These are phyloP conservation scores for Lactarius evosmus DNA, from an alignment of 768 basidiomycete species.

Conservation along the genomic window DNA sequence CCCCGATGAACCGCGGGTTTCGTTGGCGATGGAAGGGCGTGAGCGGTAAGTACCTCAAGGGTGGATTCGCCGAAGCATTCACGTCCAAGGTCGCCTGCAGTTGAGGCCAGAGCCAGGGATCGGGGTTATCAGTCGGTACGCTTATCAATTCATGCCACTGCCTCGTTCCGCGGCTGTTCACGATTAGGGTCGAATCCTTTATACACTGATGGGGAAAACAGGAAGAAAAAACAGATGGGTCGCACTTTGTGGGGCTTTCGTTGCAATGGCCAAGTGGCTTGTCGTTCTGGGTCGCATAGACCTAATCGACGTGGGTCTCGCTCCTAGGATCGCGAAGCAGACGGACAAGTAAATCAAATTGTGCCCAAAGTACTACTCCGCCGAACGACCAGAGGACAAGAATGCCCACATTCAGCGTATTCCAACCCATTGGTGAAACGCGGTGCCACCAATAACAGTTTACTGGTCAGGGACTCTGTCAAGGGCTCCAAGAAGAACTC, in stretches of 20 bases:
- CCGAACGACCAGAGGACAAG: not conserved
- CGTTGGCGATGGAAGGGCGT: not conserved
- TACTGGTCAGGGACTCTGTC: not conserved
- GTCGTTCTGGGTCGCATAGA: no score
- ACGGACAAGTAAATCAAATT: not conserved
- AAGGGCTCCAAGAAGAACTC: no score
- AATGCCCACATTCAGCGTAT: not conserved
- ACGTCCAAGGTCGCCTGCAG: not conserved
- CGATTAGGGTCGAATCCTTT: not conserved
- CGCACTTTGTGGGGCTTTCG: not conserved
- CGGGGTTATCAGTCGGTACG: not conserved
- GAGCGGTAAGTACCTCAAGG: not conserved
- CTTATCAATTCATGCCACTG: not conserved
- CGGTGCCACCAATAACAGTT: not conserved
- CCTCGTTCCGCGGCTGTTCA: slow-evolving; percentile 15
- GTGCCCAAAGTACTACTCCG: not conserved
- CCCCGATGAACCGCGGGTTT: slow-evolving; percentile 12
- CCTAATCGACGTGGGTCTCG: not conserved
- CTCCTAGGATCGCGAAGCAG: slow-evolving; percentile 1
- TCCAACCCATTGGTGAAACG: not conserved
- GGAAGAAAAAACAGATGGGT: not conserved
- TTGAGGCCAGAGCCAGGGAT: slow-evolving; percentile 2
- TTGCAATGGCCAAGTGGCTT: not conserved
- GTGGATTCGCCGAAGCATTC: not conserved
- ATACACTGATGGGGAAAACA: slow-evolving; percentile 8